Evolutionary conservation across 805 yeast species (phyloP).

Genomic region (Candida boleticola): DNA sequence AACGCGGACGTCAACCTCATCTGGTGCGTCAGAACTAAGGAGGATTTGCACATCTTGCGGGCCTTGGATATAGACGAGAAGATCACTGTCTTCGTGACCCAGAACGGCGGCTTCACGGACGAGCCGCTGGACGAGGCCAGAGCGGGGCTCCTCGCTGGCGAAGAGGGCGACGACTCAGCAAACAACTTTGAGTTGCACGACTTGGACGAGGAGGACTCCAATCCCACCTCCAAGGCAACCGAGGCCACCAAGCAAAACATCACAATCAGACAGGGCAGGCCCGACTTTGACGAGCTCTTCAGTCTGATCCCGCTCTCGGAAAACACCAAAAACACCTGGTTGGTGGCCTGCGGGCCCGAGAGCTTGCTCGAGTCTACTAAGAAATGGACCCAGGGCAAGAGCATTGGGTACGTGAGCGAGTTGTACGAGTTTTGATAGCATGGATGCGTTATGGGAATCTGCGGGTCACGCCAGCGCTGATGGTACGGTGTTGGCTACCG

Average conservation of each 20-base stretch:
- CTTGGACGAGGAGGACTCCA: conserved; percentile 43
- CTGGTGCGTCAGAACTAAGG: conserved; percentile 52
- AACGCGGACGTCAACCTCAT: conserved; percentile 35
- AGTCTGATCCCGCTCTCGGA: conserved; percentile 23
- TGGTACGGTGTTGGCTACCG: too few species aligned
- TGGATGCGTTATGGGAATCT: too few species aligned
- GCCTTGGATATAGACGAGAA: conserved; percentile 30
- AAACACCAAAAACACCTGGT: conserved; percentile 45
- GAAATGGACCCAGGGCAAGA: conserved; percentile 32
- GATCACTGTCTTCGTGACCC: conserved; percentile 40
- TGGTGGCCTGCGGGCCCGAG: conserved; percentile 59
- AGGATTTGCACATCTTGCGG: conserved; percentile 48
- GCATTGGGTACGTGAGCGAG: conserved; percentile 44
- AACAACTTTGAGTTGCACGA: not conserved
- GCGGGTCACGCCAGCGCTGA: too few species aligned
- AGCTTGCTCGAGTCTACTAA: conserved; percentile 40
- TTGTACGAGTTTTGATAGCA: conserved; percentile 34
- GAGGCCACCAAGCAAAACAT: conserved; percentile 36
- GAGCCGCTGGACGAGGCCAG: not conserved
- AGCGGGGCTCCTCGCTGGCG: conserved; percentile 2
- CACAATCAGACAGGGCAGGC: conserved; percentile 40
- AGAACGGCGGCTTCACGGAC: conserved; percentile 1
- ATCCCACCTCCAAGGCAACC: conserved; percentile 33
- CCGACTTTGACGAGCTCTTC: conserved; percentile 36
- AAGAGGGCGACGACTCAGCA: not conserved